phyloP scores from a whole-genome alignment of 176 grass and related monocot species.

The Neostapfia colusana region DNA sequence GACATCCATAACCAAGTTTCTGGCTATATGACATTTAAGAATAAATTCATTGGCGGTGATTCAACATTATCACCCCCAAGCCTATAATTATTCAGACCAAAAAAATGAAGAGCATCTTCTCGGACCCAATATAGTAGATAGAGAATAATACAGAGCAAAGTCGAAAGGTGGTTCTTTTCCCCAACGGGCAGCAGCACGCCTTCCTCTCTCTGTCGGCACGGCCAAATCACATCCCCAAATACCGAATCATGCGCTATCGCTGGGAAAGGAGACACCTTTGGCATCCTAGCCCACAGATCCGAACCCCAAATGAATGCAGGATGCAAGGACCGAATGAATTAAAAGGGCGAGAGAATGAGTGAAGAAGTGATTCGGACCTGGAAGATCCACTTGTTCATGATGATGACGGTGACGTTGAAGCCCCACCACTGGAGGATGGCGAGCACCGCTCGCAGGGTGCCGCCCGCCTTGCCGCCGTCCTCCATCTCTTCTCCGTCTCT shows the following conservation, averaged over 20 bases:
- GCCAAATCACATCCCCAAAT: not conserved
- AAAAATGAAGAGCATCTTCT: not conserved
- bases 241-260: not conserved
- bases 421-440: conserved; percentile 96
- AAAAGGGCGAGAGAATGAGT: not conserved
- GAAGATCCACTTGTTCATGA: conserved; percentile 99
- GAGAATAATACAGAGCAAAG: not conserved
- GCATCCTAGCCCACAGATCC: conserved; percentile 24
- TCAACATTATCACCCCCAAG: not conserved
- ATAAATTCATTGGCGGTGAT: not conserved
- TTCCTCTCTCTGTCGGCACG: not conserved
- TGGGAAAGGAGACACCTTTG: conserved; percentile 5
- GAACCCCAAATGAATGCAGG: not conserved
- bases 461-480: conserved; percentile 43
- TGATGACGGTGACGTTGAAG: conserved; percentile 97
- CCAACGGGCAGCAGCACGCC: not conserved
- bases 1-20: not conserved
- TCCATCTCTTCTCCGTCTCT: conserved; percentile 47
- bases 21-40: not conserved
- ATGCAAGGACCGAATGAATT: not conserved
- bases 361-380: conserved; percentile 49
- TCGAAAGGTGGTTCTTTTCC: not conserved
- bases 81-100: not conserved
- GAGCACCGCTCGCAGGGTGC: conserved; percentile 60
- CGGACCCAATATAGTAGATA: not conserved